Percentiles rank a stretch among this genome's conserved stretches.
Evolutionary conservation across 2,329 filamentous ascomycete species (phyloP).

Genomic region (Leptodontidium sp.): DNA sequence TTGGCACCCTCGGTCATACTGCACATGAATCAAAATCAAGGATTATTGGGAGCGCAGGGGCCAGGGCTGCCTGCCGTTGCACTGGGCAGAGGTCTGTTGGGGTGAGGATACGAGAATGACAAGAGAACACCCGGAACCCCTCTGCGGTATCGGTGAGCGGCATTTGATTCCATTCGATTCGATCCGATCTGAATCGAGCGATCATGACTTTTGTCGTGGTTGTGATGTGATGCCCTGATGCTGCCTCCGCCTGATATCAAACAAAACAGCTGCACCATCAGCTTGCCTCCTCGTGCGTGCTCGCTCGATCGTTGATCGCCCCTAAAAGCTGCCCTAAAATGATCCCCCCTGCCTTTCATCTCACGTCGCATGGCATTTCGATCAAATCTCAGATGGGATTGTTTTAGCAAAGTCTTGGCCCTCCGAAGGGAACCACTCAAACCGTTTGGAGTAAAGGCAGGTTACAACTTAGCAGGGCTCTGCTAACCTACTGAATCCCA

Average conservation of each 20-base stretch:
- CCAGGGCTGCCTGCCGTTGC: background rate
- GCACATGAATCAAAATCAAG: background rate
- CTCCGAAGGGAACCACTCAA: slow-evolving; percentile 18
- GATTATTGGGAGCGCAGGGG: background rate
- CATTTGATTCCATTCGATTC: background rate
- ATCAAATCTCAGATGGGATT: slow-evolving; percentile 29
- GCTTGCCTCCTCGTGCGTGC: background rate
- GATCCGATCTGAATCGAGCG: background rate
- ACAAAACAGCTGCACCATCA: background rate
- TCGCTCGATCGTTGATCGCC: slow-evolving; percentile 26
- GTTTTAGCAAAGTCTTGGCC: slow-evolving; percentile 32
- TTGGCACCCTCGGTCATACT: slow-evolving; percentile 8
- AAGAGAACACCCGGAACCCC: background rate
- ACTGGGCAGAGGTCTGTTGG: slow-evolving; percentile 8
- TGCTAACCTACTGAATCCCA: slow-evolving; percentile 24
- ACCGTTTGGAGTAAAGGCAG: slow-evolving; percentile 2
- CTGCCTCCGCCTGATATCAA: background rate
- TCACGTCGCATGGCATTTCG: slow-evolving; percentile 24
- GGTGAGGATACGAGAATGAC: background rate
- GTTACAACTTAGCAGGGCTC: slow-evolving; percentile 18
- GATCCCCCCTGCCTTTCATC: slow-evolving; percentile 22
- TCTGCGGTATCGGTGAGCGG: background rate
- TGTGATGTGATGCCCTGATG: background rate
- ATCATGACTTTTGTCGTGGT: slow-evolving; percentile 12
- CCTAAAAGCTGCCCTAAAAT: slow-evolving; percentile 24